Evolutionary conservation across 495 filamentous ascomycete genomes (phyloP).

Genomic region (Pseudevernia furfuracea): DNA sequence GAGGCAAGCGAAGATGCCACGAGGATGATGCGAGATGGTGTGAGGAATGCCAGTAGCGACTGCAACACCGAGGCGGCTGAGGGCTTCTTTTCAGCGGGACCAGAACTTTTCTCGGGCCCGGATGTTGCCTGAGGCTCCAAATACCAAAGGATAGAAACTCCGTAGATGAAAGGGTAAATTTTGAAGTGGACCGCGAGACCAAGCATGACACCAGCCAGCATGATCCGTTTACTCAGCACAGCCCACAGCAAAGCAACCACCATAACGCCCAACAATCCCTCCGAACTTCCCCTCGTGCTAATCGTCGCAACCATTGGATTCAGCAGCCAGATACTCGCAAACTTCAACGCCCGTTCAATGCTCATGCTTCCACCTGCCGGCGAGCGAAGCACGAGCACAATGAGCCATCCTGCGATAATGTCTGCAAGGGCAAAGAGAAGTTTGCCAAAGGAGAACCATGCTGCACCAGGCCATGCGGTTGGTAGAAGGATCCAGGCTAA

Average conservation of each 20-base stretch:
- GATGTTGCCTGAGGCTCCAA: slow-evolving; percentile 46
- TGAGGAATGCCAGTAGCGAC: slow-evolving; percentile 48
- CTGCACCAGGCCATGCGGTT: slow-evolving; percentile 51
- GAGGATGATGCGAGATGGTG: slow-evolving; percentile 51
- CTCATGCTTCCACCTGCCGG: slow-evolving; percentile 38
- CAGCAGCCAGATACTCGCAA: slow-evolving; percentile 79
- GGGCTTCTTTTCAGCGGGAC: background rate
- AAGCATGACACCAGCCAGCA: slow-evolving; percentile 65
- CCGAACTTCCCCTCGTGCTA: slow-evolving; percentile 85
- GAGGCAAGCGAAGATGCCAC: slow-evolving; percentile 57
- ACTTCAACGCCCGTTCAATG: slow-evolving; percentile 53
- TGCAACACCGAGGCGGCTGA: slow-evolving; percentile 5
- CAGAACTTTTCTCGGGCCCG: background rate
- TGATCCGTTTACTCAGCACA: slow-evolving; percentile 48
- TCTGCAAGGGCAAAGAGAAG: slow-evolving; percentile 76
- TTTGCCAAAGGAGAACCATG: slow-evolving; percentile 82
- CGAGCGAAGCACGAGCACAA: slow-evolving; percentile 51
- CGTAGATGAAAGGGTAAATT: slow-evolving; percentile 97
- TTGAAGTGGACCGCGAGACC: slow-evolving; percentile 92
- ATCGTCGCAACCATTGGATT: slow-evolving; percentile 98
- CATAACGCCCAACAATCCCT: slow-evolving; percentile 79
- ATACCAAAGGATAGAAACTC: slow-evolving; percentile 78
- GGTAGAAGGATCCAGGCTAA: slow-evolving; percentile 85
- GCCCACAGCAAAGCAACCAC: slow-evolving; percentile 79
- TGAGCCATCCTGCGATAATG: slow-evolving; percentile 79